These are phyloP conservation scores for Luffa acutangula DNA, from an alignment of 306 rosid genomes.

Conservation along the genomic window DNA sequence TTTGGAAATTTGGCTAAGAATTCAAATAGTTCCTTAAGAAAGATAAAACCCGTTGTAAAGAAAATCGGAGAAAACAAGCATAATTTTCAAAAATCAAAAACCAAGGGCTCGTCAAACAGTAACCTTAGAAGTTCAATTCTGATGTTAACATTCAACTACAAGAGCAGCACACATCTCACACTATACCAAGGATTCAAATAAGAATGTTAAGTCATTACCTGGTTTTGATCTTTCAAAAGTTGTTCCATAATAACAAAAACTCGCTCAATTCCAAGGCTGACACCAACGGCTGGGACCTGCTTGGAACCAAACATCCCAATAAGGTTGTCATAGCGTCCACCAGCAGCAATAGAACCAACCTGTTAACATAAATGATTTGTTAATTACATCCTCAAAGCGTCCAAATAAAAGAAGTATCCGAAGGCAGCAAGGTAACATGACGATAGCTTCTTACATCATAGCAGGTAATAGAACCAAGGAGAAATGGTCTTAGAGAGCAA, in stretches of 20 bases:
- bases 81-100: too few species aligned
- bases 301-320: conserved; percentile 87
- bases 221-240: conserved; percentile 48
- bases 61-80: too few species aligned
- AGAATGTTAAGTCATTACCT: conserved; percentile 31
- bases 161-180: background rate
- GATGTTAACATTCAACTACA: background rate
- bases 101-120: too few species aligned
- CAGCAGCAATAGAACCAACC: conserved; percentile 95
- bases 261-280: conserved; percentile 96
- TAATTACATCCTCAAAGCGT: background rate
- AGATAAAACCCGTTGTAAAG: too few species aligned
- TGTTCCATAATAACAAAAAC: conserved; percentile 89
- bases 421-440: background rate
- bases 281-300: conserved; percentile 87
- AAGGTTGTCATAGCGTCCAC: conserved; percentile 88
- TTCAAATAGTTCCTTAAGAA: too few species aligned
- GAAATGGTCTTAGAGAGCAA: background rate
- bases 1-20: too few species aligned
- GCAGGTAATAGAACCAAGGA: background rate
- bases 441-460: background rate
- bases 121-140: background rate
- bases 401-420: background rate
- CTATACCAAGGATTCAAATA: background rate
- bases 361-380: conserved; percentile 16